Evolutionary conservation across 768 basidiomycete species (phyloP), one percentile per base, ranked within the genome.

Genomic region (Suillus occidentalis): DNA sequence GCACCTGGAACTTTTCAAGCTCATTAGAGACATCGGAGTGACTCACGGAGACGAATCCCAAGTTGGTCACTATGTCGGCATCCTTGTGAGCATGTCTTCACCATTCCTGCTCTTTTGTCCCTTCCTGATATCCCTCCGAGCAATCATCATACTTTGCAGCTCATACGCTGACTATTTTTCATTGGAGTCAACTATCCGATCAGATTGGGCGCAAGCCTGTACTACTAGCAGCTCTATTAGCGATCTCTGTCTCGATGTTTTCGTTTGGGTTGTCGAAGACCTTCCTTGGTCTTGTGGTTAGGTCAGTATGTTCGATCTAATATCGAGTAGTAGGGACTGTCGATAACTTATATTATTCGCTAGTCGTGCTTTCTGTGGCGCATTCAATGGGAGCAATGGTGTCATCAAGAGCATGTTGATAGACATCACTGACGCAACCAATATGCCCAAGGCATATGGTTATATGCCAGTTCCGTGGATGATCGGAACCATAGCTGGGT

Each of bases 401-500:
- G 77, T 84, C 40, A 77, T 83, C 64, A 84, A 83, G 65, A 83
- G 82, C 56, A 79, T 80, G 76, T 63, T 76, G 18, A 76, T 76
- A 5, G 84, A 84, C 67, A 78, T 84, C 34, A 83, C 73, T 9
- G 74, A 75, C 31, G 16, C 68, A 14, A 75, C 74, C 20, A 77
- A 71, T 63, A 69, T 69, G 55, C 76, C 68, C 5, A 66, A 67
- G 50, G 83, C 86, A 20, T 91, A 87, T 71, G 83, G 85, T 4
- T 86, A 84, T 63, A 75, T 89, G 72, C 90, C 90, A 1, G 67
- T 77, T 10, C 68, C 80, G 25, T 84, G 83, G 82, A 74, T 75
- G 40, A 59, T 76, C 18, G 83, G 83, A 12, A 72, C 68, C 0
- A 76, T 79, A 13, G 13, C 79, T 2, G 83, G 83, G 83, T 84